These are phyloP conservation scores for Amyloporia xantha DNA, from an alignment of 768 basidiomycete genomes.

Conservation along the genomic window DNA sequence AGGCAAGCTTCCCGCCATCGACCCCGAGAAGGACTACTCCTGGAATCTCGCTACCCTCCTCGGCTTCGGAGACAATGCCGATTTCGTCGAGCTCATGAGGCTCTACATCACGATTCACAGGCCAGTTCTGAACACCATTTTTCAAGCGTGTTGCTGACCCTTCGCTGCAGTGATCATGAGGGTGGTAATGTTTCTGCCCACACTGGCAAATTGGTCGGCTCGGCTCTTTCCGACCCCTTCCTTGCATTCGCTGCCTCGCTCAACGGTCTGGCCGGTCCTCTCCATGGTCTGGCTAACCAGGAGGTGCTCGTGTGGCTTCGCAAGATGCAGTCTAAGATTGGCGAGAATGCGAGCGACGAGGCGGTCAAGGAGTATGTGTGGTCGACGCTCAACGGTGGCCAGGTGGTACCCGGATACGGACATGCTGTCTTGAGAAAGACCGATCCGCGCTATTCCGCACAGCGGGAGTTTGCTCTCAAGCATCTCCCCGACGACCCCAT, in stretches of 20 bases:
- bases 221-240: conserved; percentile 97
- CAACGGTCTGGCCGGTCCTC: conserved; percentile 94
- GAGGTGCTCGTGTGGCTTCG: conserved; percentile 93
- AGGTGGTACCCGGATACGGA: conserved; percentile 91
- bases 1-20: conserved; percentile 84
- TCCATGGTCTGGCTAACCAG: conserved; percentile 96
- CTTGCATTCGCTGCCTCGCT: conserved; percentile 87
- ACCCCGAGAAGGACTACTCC: conserved; percentile 80
- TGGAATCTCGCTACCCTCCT: conserved; percentile 85
- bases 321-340: conserved; percentile 89
- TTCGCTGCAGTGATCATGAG: conserved; percentile 73
- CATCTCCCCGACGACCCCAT: conserved; percentile 82
- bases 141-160: background rate
- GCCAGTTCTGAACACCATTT: conserved; percentile 22
- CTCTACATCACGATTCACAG: conserved; percentile 98
- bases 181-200: conserved; percentile 98
- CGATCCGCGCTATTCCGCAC: conserved; percentile 88
- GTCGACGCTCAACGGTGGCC: conserved; percentile 87
- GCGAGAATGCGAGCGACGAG: conserved; percentile 78
- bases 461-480: conserved; percentile 83
- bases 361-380: conserved; percentile 92
- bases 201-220: conserved; percentile 88
- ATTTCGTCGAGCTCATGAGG: conserved; percentile 90
- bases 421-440: conserved; percentile 86
- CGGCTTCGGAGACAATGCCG: conserved; percentile 82